Base-by-base conservation (phyloP, 106 monocot species). In the Dendrobium chrysotoxum region DNA sequence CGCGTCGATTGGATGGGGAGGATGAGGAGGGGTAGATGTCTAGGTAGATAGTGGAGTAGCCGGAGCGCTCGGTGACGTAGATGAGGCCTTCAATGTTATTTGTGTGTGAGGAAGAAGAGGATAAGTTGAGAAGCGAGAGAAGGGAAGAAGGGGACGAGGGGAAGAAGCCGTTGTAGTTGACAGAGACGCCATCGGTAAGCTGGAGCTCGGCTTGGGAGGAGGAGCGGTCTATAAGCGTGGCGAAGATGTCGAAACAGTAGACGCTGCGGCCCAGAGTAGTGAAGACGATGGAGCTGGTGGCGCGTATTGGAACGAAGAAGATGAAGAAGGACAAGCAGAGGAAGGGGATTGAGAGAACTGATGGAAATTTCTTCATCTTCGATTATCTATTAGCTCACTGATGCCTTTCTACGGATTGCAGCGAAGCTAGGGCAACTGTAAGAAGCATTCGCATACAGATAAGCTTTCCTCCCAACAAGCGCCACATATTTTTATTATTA, bases 141-240 rank as follows among this genome's bases (percentile, higher is more conserved):
- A 85, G 66, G 55, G 79, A 72, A 80, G 83, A 83, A 23, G 84
- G 10, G 72, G 80, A 55, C 30, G 86, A 45, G 40, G 83, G 83
- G 89, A 92, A 98, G 86, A 86, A 88, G 75, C 97, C 97, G 88
- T 98, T 94, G 89, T 84, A 94, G 84, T 98, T 98, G 83, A 98
- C 91, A 75, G 97, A 98, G 72, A 82, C 42, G 72, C 97, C 97
- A 46, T 98, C 97, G 70, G 94, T 94, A 72, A 98, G 87, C 35
- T 80, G 87, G 79, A 80, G 53, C 81, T 96, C 96, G 26, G 41
- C 1, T 53, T 35, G 31, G 17, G 21, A 46, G 67, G 76, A 45
- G 75, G 82, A 65, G 9, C 83, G 10, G 4, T 75, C 16, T 38
- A 84, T 35, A n/a, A 79, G 77, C 55, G 79, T 17, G 73, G 88